A percentile compares a stretch with the other conserved stretches of the same genome.
These are phyloP conservation scores for Monosporascus sp. DNA, from an alignment of 2,329 filamentous ascomycete species.

Conservation along the genomic window DNA sequence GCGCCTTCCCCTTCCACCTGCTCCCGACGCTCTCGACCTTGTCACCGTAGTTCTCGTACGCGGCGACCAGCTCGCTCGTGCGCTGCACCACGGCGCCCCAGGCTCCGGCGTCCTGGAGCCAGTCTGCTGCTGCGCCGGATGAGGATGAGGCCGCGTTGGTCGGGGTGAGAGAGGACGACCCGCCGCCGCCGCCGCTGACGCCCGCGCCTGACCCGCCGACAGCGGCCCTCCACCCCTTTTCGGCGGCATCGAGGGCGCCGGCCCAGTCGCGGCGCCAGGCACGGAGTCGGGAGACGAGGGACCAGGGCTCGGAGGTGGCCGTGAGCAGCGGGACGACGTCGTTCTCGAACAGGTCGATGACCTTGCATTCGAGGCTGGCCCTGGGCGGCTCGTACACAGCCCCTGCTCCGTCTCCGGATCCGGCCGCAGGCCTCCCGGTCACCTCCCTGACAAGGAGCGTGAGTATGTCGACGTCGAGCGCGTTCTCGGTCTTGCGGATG, in stretches of 20 bases:
- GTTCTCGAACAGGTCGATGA: slow-evolving; percentile 70
- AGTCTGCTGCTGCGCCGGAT: slow-evolving; percentile 34
- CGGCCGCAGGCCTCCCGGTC: slow-evolving; percentile 31
- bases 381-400: slow-evolving; percentile 41
- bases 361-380: slow-evolving; percentile 56
- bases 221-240: slow-evolving; percentile 82
- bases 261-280: slow-evolving; percentile 67
- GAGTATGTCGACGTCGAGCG: slow-evolving; percentile 71
- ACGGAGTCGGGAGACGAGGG: slow-evolving; percentile 64
- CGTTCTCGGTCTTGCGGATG: slow-evolving; percentile 72
- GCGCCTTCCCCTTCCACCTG: slow-evolving; percentile 84
- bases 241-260: slow-evolving; percentile 74
- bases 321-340: slow-evolving; percentile 81
- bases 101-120: slow-evolving; percentile 54
- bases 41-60: slow-evolving; percentile 74
- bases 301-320: slow-evolving; percentile 70
- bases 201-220: slow-evolving; percentile 41
- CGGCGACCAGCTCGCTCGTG: slow-evolving; percentile 76
- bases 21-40: slow-evolving; percentile 64
- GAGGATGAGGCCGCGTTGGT: slow-evolving; percentile 42
- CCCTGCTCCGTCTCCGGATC: slow-evolving; percentile 22
- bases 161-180: slow-evolving; percentile 64
- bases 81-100: slow-evolving; percentile 72
- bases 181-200: slow-evolving; percentile 59
- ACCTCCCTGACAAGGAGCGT: slow-evolving; percentile 67